Percentiles rank a stretch among this genome's conserved stretches.
Conservation (phyloP, 2,329 filamentous ascomycete species). For the Orbilia oligospora region DNA sequence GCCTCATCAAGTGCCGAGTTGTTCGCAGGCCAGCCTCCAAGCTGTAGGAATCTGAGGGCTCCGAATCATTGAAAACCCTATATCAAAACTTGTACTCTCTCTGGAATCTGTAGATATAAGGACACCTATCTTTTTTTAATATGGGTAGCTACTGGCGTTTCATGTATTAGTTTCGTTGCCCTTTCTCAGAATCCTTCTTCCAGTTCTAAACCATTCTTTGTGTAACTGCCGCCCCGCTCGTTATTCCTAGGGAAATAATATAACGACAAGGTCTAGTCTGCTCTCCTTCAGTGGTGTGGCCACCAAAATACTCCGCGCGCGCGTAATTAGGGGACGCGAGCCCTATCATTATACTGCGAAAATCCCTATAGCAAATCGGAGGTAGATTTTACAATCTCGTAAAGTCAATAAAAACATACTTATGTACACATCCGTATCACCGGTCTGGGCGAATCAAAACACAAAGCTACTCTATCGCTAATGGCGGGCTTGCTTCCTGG, state of each 20-base stretch:
- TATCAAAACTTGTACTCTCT: background rate
- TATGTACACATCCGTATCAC: background rate
- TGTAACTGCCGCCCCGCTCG: too few relatives aligned
- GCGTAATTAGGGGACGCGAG: too few relatives aligned
- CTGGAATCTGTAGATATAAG: too few relatives aligned
- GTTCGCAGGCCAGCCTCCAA: slow-evolving; percentile 71
- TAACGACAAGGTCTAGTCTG: too few relatives aligned
- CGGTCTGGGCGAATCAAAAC: background rate
- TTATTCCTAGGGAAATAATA: background rate
- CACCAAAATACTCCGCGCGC: too few relatives aligned
- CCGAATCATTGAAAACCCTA: background rate
- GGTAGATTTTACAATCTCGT: background rate
- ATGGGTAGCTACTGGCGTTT: slow-evolving; percentile 9
- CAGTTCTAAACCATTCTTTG: background rate
- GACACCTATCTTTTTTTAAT: background rate
- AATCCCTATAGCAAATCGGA: too few relatives aligned
- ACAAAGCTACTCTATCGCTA: background rate
- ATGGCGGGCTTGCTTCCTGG: background rate
- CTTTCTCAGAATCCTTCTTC: background rate
- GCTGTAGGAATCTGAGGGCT: slow-evolving; percentile 64
- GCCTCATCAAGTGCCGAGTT: slow-evolving; percentile 94
- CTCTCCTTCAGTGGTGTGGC: too few relatives aligned
- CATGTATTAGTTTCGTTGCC: background rate
- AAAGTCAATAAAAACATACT: background rate
- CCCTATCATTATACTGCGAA: too few relatives aligned